A percentile compares a stretch with the other conserved stretches of the same genome.
phyloP scores from a whole-genome alignment of 495 filamentous ascomycete species.

The Penicillium nucicola region DNA sequence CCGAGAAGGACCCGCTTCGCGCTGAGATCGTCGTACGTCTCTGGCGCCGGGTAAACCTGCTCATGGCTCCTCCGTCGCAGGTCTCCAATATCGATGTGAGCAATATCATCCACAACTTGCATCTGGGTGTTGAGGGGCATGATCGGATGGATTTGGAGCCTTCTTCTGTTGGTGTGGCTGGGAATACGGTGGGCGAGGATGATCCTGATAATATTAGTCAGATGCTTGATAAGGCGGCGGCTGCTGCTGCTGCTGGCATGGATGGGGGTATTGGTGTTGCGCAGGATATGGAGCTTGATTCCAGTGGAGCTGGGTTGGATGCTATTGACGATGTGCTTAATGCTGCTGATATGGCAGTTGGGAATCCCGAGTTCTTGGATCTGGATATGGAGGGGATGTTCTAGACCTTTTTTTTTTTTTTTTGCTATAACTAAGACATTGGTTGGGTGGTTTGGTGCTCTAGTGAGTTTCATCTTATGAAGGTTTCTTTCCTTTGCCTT shows the following conservation, averaged over 20 bases:
- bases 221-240: slow-evolving; percentile 44
- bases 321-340: slow-evolving; percentile 47
- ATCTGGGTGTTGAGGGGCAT: slow-evolving; percentile 33
- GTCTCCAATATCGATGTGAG: slow-evolving; percentile 39
- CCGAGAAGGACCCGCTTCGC: slow-evolving; percentile 55
- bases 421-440: neutral
- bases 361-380: slow-evolving; percentile 48
- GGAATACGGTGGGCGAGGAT: slow-evolving; percentile 20
- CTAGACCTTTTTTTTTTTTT: slow-evolving; percentile 4
- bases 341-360: slow-evolving; percentile 46
- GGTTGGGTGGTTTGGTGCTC: neutral
- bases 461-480: too few relatives aligned
- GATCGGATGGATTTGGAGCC: slow-evolving; percentile 36
- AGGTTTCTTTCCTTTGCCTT: neutral
- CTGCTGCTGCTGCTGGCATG: slow-evolving; percentile 33
- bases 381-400: slow-evolving; percentile 51
- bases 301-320: slow-evolving; percentile 29
- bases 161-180: slow-evolving; percentile 11
- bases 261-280: slow-evolving; percentile 20
- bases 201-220: slow-evolving; percentile 43
- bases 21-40: slow-evolving; percentile 76
- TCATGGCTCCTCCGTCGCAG: slow-evolving; percentile 39
- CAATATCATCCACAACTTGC: slow-evolving; percentile 42
- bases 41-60: slow-evolving; percentile 68
- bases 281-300: slow-evolving; percentile 30